Evolutionary conservation across 2,329 filamentous ascomycete genomes (phyloP).

Genomic region (Podosphaera fusca): DNA sequence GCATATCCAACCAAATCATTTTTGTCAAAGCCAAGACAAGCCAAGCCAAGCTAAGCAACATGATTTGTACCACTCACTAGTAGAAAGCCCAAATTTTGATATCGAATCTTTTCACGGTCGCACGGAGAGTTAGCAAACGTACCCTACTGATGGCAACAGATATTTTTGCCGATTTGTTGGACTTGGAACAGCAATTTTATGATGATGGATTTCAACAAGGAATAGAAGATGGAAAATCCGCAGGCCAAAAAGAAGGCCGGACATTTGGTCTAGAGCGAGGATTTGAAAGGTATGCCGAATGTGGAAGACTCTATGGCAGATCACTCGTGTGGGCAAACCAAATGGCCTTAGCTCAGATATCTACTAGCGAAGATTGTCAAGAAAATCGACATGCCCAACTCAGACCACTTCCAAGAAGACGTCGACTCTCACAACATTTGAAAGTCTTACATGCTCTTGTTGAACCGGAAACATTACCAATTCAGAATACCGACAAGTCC

Average conservation of each 20-base stretch:
- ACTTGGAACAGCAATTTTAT: slow-evolving; percentile 51
- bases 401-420: slow-evolving; percentile 24
- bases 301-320: slow-evolving; percentile 56
- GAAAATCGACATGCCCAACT: slow-evolving; percentile 1
- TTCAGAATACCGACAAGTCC: slow-evolving; percentile 65
- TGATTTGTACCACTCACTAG: too few relatives aligned
- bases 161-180: slow-evolving; percentile 23
- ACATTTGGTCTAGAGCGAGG: slow-evolving; percentile 80
- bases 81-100: too few relatives aligned
- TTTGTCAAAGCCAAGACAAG: too few relatives aligned
- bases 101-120: too few relatives aligned
- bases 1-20: too few relatives aligned
- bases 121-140: too few relatives aligned
- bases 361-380: background rate
- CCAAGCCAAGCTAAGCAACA: too few relatives aligned
- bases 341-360: slow-evolving; percentile 18
- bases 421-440: slow-evolving; percentile 56
- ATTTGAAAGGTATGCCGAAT: slow-evolving; percentile 73
- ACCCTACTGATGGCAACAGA: slow-evolving; percentile 7
- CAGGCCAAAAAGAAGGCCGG: slow-evolving; percentile 70
- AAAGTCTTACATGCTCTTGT: slow-evolving; percentile 51
- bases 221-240: slow-evolving; percentile 46
- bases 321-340: slow-evolving; percentile 68
- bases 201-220: slow-evolving; percentile 60
- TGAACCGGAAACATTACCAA: slow-evolving; percentile 55